A percentile compares a stretch with the other conserved stretches of the same genome.
Conservation (phyloP, 169 alveolate species). For the Cryptosporidium meleagridis region DNA sequence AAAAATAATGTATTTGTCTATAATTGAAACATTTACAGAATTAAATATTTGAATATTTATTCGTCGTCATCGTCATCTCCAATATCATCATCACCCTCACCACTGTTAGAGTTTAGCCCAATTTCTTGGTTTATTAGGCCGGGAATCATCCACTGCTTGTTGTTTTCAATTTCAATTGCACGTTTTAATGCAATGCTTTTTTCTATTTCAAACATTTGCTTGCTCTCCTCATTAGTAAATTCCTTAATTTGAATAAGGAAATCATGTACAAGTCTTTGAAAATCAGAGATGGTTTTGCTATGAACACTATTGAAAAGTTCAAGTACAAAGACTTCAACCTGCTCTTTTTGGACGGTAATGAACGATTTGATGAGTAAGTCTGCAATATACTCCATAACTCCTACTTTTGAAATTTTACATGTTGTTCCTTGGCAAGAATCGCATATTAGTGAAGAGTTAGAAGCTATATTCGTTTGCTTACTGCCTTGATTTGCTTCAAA, state of each 20-base stretch:
- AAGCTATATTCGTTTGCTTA: neutral
- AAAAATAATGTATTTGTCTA: neutral
- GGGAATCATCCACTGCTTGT: conserved; percentile 57
- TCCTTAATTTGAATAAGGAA: conserved; percentile 78
- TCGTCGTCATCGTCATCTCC: conserved; percentile 55
- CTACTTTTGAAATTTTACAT: conserved; percentile 76
- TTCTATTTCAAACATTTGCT: conserved; percentile 42
- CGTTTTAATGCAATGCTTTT: conserved; percentile 50
- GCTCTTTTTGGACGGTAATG: conserved; percentile 79
- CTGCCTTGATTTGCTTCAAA: conserved; percentile 77
- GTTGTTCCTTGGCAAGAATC: conserved; percentile 30
- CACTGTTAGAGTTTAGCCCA: conserved; percentile 12
- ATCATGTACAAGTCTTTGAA: conserved; percentile 77
- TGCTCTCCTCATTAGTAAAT: conserved; percentile 58
- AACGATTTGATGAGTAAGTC: conserved; percentile 78
- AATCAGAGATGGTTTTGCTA: conserved; percentile 77
- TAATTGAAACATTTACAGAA: neutral
- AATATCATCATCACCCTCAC: conserved; percentile 55
- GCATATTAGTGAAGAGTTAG: conserved; percentile 2
- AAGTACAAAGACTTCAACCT: conserved; percentile 79
- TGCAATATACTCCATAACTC: conserved; percentile 80
- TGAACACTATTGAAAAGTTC: conserved; percentile 79
- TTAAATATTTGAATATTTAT: conserved; percentile 16
- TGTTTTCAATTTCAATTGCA: conserved; percentile 70
- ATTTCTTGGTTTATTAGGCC: conserved; percentile 47